These are phyloP conservation scores for Coemansia reversa DNA, from an alignment of 192 early-diverging fungal genomes.

Conservation along the genomic window DNA sequence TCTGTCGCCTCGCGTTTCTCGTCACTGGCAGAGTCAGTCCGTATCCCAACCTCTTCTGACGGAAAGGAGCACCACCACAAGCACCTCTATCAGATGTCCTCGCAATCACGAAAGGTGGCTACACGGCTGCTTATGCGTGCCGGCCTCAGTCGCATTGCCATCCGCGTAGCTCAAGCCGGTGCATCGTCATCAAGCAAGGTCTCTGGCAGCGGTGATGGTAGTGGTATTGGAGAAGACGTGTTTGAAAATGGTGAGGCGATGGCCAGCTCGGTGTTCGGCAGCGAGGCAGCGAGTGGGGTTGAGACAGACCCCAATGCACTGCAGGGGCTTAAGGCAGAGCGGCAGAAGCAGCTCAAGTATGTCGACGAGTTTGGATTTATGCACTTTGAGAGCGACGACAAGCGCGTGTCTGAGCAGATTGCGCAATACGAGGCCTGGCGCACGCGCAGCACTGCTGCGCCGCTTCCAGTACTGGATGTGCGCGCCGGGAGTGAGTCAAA, in stretches of 20 bases:
- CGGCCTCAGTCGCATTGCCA: conserved; percentile 49
- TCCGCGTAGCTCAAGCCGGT: conserved; percentile 36
- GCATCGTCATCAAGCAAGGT: not conserved
- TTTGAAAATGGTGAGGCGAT: conserved; percentile 21
- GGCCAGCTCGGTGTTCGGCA: conserved; percentile 25
- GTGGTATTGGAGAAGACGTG: not conserved
- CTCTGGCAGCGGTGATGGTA: not conserved
- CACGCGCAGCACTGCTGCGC: conserved; percentile 6
- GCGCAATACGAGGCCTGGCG: conserved; percentile 39
- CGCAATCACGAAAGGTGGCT: conserved; percentile 39
- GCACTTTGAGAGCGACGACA: conserved; percentile 39
- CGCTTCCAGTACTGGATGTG: conserved; percentile 5
- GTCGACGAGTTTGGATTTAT: conserved; percentile 47
- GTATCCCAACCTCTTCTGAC: not conserved
- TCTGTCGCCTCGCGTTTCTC: conserved; percentile 33
- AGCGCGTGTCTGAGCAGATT: conserved; percentile 23
- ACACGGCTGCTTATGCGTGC: conserved; percentile 52
- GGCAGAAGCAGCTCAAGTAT: conserved; percentile 47
- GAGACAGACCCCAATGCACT: conserved; percentile 43
- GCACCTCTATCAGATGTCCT: conserved; percentile 19
- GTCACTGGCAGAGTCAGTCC: conserved; percentile 19
- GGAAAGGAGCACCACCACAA: conserved; percentile 7
- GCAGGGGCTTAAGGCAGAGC: conserved; percentile 33
- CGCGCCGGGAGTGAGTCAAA: conserved; percentile 26
- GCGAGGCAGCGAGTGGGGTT: conserved; percentile 20